phyloP scores from a whole-genome alignment of 768 basidiomycete species.

The Exsudoporus frostii region DNA sequence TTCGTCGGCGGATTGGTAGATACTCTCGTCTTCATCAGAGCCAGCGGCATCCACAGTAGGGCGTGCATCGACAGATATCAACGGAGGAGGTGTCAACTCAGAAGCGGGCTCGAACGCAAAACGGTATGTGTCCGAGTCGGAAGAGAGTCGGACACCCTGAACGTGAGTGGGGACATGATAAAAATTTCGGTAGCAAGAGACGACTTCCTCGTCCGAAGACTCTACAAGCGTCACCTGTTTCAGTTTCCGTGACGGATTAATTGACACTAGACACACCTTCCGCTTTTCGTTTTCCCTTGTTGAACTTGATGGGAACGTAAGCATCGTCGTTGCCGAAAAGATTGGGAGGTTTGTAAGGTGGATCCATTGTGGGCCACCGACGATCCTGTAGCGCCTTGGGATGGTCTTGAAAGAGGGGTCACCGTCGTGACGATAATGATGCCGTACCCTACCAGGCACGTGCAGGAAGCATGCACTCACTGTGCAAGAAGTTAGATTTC shows the following conservation, averaged over 20 bases:
- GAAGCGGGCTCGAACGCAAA: not conserved
- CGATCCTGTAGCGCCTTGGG: not conserved
- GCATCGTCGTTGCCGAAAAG: not conserved
- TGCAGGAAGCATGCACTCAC: constrained; percentile 6
- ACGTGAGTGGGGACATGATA: not conserved
- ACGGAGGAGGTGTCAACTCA: constrained; percentile 2
- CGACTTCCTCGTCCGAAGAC: not conserved
- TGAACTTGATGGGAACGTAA: constrained; percentile 4
- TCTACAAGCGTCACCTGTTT: constrained; percentile 1
- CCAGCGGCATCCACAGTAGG: not conserved
- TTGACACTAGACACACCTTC: constrained; percentile 8
- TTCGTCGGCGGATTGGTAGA: constrained; percentile 15
- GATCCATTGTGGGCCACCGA: constrained; percentile 8
- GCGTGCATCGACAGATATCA: not conserved
- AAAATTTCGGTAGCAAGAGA: not conserved
- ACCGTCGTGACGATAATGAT: too few species aligned
- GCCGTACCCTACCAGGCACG: too few species aligned
- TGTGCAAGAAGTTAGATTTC: constrained; percentile 11
- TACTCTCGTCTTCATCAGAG: constrained; percentile 10
- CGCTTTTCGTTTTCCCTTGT: constrained; percentile 22
- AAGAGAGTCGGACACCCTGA: not conserved
- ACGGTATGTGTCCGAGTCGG: too few species aligned
- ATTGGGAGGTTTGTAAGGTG: constrained; percentile 7
- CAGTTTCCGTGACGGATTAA: not conserved
- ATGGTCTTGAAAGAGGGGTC: constrained; percentile 8